These are phyloP conservation scores for Colletotrichum cordylinicola DNA, from an alignment of 2,329 filamentous ascomycete genomes.

Conservation along the genomic window DNA sequence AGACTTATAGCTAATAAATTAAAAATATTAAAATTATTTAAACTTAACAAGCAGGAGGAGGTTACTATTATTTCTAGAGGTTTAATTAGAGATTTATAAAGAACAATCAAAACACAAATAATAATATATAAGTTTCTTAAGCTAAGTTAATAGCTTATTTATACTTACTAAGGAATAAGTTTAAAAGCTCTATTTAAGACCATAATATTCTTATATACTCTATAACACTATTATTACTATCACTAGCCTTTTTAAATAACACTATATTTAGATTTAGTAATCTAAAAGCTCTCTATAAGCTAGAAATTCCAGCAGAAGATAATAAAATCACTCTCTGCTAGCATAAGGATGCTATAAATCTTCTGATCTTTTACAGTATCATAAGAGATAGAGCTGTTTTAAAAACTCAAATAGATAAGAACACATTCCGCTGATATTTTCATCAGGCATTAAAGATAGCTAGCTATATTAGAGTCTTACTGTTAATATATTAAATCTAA, in stretches of 20 bases:
- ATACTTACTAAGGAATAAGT: not conserved
- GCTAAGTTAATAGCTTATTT: not conserved
- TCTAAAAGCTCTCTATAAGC: not conserved
- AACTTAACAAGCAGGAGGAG: not conserved
- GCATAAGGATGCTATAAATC: not conserved
- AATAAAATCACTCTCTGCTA: not conserved
- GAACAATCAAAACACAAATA: constrained; percentile 6
- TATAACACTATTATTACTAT: not conserved
- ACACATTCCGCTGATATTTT: not conserved
- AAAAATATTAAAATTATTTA: not conserved
- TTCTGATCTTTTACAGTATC: not conserved
- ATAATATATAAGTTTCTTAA: not conserved
- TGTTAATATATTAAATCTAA: not conserved
- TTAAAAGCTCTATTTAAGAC: not conserved
- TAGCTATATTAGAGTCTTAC: not conserved
- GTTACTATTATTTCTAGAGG: not conserved
- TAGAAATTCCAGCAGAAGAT: not conserved
- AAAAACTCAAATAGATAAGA: not conserved
- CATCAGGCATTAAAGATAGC: not conserved
- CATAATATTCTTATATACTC: not conserved
- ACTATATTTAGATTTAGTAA: not conserved
- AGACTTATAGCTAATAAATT: not conserved
- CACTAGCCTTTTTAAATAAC: not conserved
- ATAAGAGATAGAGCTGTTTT: not conserved
- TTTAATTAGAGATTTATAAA: not conserved